These are phyloP conservation scores for sorghum (Sorghum bicolor) DNA, from an alignment of 176 grass and related monocot species.

Conservation along the genomic window Sorghum_bicolor_NCBIv3 NC_012872.2:2021501-2022000, in stretches of 20 bases:
- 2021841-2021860: too few relatives aligned
- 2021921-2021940: not conserved
- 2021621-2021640: too few relatives aligned
- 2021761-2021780: not conserved
- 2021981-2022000: not conserved
- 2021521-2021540: too few relatives aligned
- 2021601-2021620: too few relatives aligned
- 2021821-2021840: not conserved
- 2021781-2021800: not conserved
- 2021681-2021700: not conserved
- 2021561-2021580: too few relatives aligned
- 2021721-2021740: not conserved
- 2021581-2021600: too few relatives aligned
- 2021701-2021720: not conserved
- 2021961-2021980: slow-evolving; percentile 11
- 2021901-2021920: not conserved
- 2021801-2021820: not conserved
- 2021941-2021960: not conserved
- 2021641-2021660: not conserved
- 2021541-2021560: too few relatives aligned
- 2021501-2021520: too few relatives aligned
- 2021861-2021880: not conserved
- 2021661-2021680: not conserved
- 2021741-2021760: too few relatives aligned
- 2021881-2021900: not conserved